A percentile compares a stretch with the other conserved stretches of the same genome.
Conservation (phyloP, 2,329 filamentous ascomycete species). For the Arthrobotrys entomopaga region DNA sequence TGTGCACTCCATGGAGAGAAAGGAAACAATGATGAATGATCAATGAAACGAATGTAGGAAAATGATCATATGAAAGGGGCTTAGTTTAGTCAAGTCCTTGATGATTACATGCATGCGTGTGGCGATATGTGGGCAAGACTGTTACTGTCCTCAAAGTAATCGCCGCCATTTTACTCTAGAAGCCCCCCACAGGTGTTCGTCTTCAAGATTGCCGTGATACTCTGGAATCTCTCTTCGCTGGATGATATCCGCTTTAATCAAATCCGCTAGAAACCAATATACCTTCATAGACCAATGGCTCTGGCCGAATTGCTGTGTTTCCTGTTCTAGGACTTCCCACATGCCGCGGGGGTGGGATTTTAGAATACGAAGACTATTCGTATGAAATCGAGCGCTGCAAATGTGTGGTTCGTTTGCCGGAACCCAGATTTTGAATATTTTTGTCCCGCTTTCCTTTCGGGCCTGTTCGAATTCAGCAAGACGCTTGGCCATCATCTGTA, state of each 20-base stretch:
- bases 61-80: no score
- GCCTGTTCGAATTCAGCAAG: constrained; percentile 12
- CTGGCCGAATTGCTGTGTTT: constrained; percentile 8
- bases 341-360: constrained; percentile 23
- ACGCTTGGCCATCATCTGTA: neutral
- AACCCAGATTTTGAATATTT: constrained; percentile 12
- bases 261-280: constrained; percentile 21
- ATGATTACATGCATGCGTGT: no score
- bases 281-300: constrained; percentile 33
- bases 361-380: constrained; percentile 24
- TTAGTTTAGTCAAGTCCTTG: no score
- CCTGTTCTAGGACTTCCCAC: constrained; percentile 28
- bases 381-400: constrained; percentile 24
- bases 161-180: constrained; percentile 22
- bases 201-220: constrained; percentile 15
- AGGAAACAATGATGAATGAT: no score
- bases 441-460: constrained; percentile 2
- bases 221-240: constrained; percentile 15
- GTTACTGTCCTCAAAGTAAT: constrained; percentile 1
- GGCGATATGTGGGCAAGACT: neutral
- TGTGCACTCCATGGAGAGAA: no score
- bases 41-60: no score
- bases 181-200: constrained; percentile 17
- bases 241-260: constrained; percentile 31
- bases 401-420: constrained; percentile 28